A percentile compares a stretch with the other conserved stretches of the same genome.
These are phyloP conservation scores for Lepidium campestre DNA, from an alignment of 441 rosid genomes.

Conservation along the genomic window DNA sequence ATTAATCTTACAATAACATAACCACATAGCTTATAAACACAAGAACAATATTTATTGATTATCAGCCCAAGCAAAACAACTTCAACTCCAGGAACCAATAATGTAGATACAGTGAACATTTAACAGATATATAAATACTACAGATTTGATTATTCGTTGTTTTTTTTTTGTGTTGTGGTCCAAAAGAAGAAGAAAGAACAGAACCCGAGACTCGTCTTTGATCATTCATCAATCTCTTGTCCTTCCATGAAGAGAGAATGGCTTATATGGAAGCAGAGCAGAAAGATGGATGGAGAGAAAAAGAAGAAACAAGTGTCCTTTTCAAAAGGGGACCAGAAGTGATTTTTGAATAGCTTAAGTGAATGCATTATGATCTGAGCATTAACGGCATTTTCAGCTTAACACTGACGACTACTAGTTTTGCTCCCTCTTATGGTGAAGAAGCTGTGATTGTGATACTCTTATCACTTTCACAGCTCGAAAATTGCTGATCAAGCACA, in stretches of 20 bases:
- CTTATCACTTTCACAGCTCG: conserved; percentile 36
- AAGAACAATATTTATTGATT: conserved; percentile 13
- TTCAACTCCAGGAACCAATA: conserved; percentile 14
- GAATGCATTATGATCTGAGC: conserved; percentile 14
- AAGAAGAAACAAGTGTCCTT: conserved; percentile 26
- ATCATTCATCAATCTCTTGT: conserved; percentile 38
- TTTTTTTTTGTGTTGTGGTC: conserved; percentile 22
- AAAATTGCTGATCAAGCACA: conserved; percentile 51
- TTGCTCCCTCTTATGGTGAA: conserved; percentile 41
- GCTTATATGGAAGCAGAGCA: conserved; percentile 19
- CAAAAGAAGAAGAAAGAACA: conserved; percentile 12
- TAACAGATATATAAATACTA: neutral
- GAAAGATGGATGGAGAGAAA: neutral
- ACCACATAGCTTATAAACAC: conserved; percentile 4
- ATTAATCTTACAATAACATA: neutral
- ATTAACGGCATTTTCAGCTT: conserved; percentile 24
- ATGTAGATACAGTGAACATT: conserved; percentile 23
- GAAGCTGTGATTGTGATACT: conserved; percentile 22
- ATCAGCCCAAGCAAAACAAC: conserved; percentile 18
- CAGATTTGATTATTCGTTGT: neutral
- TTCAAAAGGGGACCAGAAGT: conserved; percentile 28
- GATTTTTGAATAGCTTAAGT: neutral
- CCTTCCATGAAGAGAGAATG: conserved; percentile 25
- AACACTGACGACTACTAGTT: conserved; percentile 14
- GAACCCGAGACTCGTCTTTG: conserved; percentile 26